Evolutionary conservation across 495 filamentous ascomycete species (phyloP).

Genomic region (Neurospora africana): DNA sequence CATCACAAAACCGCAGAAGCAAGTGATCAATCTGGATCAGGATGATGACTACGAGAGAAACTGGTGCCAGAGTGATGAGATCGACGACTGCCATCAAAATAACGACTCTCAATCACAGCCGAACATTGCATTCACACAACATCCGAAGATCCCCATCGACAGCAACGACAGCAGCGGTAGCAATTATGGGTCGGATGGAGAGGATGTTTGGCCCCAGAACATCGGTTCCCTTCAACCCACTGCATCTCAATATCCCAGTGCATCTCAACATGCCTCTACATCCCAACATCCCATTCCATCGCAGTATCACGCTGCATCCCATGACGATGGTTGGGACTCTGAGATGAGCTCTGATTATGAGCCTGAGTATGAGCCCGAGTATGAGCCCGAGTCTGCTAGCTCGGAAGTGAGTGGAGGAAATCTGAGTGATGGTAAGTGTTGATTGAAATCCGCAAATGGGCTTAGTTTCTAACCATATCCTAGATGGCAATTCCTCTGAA

Average conservation of each 20-base stretch:
- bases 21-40: background rate
- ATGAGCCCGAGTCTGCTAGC: slow-evolving; percentile 11
- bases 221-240: background rate
- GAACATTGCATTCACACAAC: background rate
- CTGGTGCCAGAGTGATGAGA: slow-evolving; percentile 9
- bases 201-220: background rate
- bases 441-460: background rate
- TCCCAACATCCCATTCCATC: background rate
- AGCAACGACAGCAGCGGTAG: background rate
- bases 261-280: background rate
- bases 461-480: background rate
- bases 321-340: background rate
- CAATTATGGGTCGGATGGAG: background rate
- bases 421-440: background rate
- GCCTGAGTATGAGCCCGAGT: slow-evolving; percentile 6
- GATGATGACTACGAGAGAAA: background rate
- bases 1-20: background rate
- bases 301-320: background rate
- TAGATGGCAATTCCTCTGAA: background rate
- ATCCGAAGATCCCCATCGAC: background rate
- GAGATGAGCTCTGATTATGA: slow-evolving; percentile 4
- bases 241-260: background rate
- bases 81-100: slow-evolving; percentile 16
- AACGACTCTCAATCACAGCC: slow-evolving; percentile 8
- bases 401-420: slow-evolving; percentile 14